Conservation (phyloP, 305 asterid species). For the Fraxinus velutina region DNA sequence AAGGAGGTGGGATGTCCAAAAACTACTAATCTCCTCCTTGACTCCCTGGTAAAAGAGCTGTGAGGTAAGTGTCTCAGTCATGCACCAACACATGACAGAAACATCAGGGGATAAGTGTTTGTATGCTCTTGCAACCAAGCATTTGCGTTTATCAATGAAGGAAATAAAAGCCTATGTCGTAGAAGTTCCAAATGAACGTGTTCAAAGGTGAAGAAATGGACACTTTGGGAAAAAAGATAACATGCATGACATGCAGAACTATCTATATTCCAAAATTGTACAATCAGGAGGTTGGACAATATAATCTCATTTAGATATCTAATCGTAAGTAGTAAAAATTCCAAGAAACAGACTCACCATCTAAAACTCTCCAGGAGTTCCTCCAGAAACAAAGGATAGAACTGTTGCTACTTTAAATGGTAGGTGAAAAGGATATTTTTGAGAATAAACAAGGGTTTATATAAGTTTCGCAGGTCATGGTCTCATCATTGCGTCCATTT, state of each 20-base stretch:
- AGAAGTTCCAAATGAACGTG: background rate
- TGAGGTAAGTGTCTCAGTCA: background rate
- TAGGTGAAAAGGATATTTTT: background rate
- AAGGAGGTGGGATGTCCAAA: background rate
- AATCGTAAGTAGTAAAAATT: background rate
- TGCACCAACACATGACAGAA: background rate
- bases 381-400: background rate
- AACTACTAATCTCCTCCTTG: background rate
- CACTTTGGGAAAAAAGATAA: background rate
- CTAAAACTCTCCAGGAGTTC: background rate
- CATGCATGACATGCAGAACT: background rate
- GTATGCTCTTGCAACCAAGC: background rate
- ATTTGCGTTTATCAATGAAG: background rate
- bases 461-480: background rate
- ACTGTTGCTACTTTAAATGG: background rate
- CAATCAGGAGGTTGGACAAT: background rate
- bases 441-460: background rate
- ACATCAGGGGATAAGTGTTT: background rate
- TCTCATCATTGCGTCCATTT: background rate
- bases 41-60: background rate
- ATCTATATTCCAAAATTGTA: background rate
- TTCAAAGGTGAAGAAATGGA: background rate
- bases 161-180: background rate
- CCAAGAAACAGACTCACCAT: background rate
- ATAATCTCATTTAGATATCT: background rate